Evolutionary conservation across 2,329 filamentous ascomycete genomes (phyloP), one percentile per base, ranked within the genome.

Genomic region (Hymenoscyphus albidus): DNA sequence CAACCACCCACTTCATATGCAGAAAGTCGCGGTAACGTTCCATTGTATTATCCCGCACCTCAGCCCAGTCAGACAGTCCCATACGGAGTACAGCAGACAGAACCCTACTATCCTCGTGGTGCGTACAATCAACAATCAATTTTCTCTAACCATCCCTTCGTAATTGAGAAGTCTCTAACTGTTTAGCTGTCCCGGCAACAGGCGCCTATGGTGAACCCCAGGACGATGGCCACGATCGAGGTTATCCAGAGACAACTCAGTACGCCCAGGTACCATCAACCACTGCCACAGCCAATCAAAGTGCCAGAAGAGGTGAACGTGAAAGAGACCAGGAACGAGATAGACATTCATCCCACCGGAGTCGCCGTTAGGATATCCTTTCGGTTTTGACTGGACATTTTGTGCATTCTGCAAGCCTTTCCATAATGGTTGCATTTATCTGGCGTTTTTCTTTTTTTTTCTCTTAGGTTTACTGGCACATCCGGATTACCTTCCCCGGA

Each of bases 61-160:
- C 51, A 56, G 75, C 74, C 70, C 44, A 22, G 10, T 66, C 74
- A 63, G 76, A 75, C 70, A 75, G 79, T 65, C 72, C 71, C 79
- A 69, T 72, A 72, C 69, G 35, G 69, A 5, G 63, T 70, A 31
- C 82, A 82, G 72, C 79, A 51, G 44, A 22, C 82, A 66, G 74
- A 86, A 74, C 78, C 83, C 57, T 81, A 82, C 69, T 85, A 83
- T 55, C 83, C 83, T 78, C 85, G 85, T 80, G 84, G 85, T 84
- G 81, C 81, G 82, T 87, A 83, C 78, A 68, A 65, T 70, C 63
- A 74, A 65, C 65, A 63, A 60, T 68, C 64, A 65, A 61, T 66
- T 67, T 67, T 67, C 59, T 63, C 65, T 62, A 61, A 65, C 42
- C 59, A 39, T 56, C 38, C 51, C 61, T 44, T 66, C 59, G 51